Evolutionary conservation across 1,284 basidiomycete species (phyloP), one percentile per base, ranked within the genome.

Genomic region (Neonothopanus nambi): DNA sequence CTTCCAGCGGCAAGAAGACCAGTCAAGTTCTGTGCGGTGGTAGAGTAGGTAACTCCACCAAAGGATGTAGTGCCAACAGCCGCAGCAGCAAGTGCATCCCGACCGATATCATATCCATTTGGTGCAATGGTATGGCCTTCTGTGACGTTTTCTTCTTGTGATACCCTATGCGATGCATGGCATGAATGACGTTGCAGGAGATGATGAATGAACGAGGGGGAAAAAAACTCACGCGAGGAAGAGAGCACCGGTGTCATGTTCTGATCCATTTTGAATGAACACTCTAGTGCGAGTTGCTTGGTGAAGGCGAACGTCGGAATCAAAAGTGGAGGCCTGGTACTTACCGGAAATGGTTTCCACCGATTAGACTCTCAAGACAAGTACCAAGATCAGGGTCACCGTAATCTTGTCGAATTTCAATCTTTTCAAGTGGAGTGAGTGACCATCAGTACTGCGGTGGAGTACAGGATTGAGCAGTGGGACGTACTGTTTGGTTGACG

Each of bases 261-360:
- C 15, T 1, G 70, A 57, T 1, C 80, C 79, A 39, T 80, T 78
- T 63, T 81, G 80, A 46, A 68, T 67, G 58, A 61, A 81, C 4
- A 78, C 62, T n/a, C 77, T 78, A 18, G n/a, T n/a, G n/a, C n/a
- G n/a, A n/a, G n/a, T n/a, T n/a, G n/a, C n/a, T n/a, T n/a, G n/a
- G n/a, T n/a, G n/a, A n/a, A n/a, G n/a, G n/a, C n/a, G n/a, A n/a
- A n/a, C n/a, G n/a, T n/a, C n/a, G n/a, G n/a, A n/a, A n/a, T n/a
- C n/a, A n/a, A n/a, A n/a, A n/a, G n/a, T n/a, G n/a, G n/a, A n/a
- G n/a, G n/a, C n/a, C n/a, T n/a, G n/a, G n/a, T n/a, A 47, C 57
- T 21, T 48, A 75, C 75, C 79, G 65, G 61, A 81, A 75, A 63
- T 80, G 80, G 57, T 81, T 77, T 0, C 80, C 81, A 1, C 81